Base-by-base conservation (phyloP, 257 asterid species). In the Penstemon barbatus region DNA sequence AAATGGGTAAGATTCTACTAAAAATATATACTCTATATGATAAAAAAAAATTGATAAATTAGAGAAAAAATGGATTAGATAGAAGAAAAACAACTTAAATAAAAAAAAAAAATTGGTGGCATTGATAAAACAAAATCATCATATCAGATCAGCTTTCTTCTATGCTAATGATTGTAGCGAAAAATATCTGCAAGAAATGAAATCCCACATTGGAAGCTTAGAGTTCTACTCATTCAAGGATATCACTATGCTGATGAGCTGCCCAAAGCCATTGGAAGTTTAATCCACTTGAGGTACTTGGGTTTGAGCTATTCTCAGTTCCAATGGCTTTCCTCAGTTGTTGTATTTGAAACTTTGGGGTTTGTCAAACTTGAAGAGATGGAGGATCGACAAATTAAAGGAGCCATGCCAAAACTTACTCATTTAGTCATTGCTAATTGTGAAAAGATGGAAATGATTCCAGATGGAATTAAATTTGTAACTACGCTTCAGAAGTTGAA, bases 381-480 rank as follows among this genome's bases (percentile, higher is more conserved):
- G 77, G 78, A 72, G 77, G 72, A 69, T 82, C 9, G 77, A 12
- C 0, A 61, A n/a, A n/a, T n/a, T n/a, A n/a, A 41, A 67, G 81
- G 78, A 5, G 87, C 77, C 41, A 70, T 79, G 84, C 84, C 84
- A 1, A 73, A 50, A 54, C 82, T 82, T 59, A 66, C 69, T 13
- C 51, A 80, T 25, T n/a, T 79, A 33, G 77, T 73, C 10, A 65
- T 82, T 49, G 78, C 75, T 1, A 42, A 64, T 11, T 71, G 82
- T 55, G 71, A 12, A 1, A 59, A 73, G 61, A 72, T 82, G 71
- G 79, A 78, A 74, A 76, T 73, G 82, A 70, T 80, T 45, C 85
- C 82, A 0, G 79, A 74, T 51, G 85, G 80, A 11, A 46, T 80
- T 49, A 63, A 54, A 40, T 77, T 66, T 71, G 25, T 77, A 5